Evolutionary conservation across 345 rosid genomes (phyloP).

Genomic region (Rubroshorea leprosula): DNA sequence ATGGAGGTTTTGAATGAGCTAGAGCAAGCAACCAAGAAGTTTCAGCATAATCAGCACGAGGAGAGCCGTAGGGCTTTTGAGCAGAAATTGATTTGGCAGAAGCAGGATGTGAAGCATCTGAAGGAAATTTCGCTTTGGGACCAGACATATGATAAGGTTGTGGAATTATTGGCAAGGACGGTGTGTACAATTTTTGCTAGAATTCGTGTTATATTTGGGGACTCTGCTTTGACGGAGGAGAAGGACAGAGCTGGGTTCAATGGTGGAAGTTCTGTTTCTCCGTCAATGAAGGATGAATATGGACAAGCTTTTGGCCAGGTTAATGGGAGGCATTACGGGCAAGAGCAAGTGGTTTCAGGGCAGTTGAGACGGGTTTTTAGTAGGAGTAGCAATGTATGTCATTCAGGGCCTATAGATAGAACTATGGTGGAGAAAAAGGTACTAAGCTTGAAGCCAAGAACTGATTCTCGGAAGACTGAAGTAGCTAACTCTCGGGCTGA

Average conservation of each 20-base stretch:
- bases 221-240: constrained; percentile 11
- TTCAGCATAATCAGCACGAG: constrained; percentile 75
- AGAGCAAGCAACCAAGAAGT: constrained; percentile 74
- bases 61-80: constrained; percentile 72
- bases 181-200: constrained; percentile 24
- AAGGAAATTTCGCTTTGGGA: constrained; percentile 39
- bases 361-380: constrained; percentile 45
- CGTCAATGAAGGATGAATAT: constrained; percentile 23
- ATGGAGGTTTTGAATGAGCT: constrained; percentile 83
- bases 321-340: constrained; percentile 20
- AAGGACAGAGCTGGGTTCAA: background rate
- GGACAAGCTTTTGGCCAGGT: constrained; percentile 23
- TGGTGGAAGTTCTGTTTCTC: constrained; percentile 10
- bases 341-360: constrained; percentile 26
- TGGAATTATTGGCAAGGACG: constrained; percentile 26
- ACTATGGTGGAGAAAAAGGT: constrained; percentile 22
- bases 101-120: constrained; percentile 26
- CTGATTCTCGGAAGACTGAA: constrained; percentile 41
- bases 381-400: constrained; percentile 33
- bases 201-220: constrained; percentile 33
- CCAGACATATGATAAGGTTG: constrained; percentile 31
- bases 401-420: constrained; percentile 28
- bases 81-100: constrained; percentile 34
- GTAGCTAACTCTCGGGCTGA: constrained; percentile 38
- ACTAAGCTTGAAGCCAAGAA: constrained; percentile 27